Base-by-base conservation (phyloP, 352 stramenopile genomes). In the Pythium folliculosum region DNA sequence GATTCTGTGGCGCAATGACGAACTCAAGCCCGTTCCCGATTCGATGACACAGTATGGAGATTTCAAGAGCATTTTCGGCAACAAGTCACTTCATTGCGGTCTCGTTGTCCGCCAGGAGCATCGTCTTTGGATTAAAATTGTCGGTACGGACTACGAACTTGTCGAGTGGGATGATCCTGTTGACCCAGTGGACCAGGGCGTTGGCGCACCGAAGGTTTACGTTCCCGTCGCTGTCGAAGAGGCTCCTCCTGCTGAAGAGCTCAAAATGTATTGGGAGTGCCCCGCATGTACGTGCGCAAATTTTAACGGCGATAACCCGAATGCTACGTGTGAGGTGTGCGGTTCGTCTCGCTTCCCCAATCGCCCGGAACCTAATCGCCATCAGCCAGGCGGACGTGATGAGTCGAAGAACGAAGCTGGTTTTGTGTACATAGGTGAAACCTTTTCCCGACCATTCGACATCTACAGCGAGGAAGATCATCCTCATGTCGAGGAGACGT, bases 221-320 rank as follows among this genome's bases (percentile, higher is more conserved):
- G 60, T 80, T 5, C 65, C 69, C 27, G 63, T 58, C 12, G 65
- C 73, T 9, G 56, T 73, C 22, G 60, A 63, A n/a, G 22, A 50
- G 1, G 6, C 30, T 54, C 51, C 49, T n/a, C 38, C 50, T n/a
- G 32, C 67, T 25, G 64, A 82, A 68, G 83, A 93, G 35, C 67
- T 90, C 13, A 93, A 95, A 61, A 95, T 96, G 87, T 96, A 95
- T 61, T 96, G 88, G 88, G 86, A 93, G 56, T 96, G 88, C 30
- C 73, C 76, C 14, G 82, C 88, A 10, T 96, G 88, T 57, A 96
- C 88, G 12, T 94, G 80, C 64, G 82, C 87, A 14, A 96, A 96
- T 60, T 94, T 94, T 44, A 96, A 96, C 53, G 88, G 88, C 23
- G 86, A 96, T 58, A 89, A 92, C 52, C 81, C 82, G 14, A 84